A percentile compares a stretch with the other conserved stretches of the same genome.
Evolutionary conservation across 2,329 filamentous ascomycete species (phyloP).

Genomic region (Trichoderma polysporum): DNA sequence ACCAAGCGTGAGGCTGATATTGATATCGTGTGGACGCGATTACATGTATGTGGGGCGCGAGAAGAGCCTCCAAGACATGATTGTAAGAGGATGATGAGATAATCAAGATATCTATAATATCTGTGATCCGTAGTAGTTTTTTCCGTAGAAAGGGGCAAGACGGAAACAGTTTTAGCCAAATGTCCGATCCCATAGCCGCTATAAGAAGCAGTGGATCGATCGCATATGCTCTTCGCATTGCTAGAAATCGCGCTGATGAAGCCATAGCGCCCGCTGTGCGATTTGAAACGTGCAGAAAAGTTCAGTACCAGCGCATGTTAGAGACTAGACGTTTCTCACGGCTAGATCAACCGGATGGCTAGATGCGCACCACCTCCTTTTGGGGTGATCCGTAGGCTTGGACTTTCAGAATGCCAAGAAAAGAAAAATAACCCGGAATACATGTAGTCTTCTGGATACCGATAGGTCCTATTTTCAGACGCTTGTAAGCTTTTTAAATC

Average conservation of each 20-base stretch:
- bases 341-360: no score
- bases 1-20: background rate
- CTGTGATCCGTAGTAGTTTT: background rate
- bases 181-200: background rate
- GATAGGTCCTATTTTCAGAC: background rate
- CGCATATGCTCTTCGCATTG: no score
- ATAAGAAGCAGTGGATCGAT: background rate
- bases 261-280: no score
- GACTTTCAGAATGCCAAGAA: background rate
- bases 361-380: background rate
- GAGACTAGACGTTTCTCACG: no score
- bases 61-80: background rate
- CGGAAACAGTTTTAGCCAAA: background rate
- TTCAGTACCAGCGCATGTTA: no score
- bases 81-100: background rate
- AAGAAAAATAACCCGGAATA: background rate
- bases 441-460: background rate
- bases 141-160: background rate
- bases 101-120: background rate
- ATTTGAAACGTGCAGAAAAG: background rate
- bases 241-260: background rate
- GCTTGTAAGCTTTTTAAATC: background rate
- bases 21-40: background rate
- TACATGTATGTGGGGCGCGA: background rate
- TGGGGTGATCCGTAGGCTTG: background rate